Percentiles rank a stretch among this genome's conserved stretches.
These are phyloP conservation scores for Fusarium subtropicale DNA, from an alignment of 2,329 filamentous ascomycete species.

Conservation along the genomic window DNA sequence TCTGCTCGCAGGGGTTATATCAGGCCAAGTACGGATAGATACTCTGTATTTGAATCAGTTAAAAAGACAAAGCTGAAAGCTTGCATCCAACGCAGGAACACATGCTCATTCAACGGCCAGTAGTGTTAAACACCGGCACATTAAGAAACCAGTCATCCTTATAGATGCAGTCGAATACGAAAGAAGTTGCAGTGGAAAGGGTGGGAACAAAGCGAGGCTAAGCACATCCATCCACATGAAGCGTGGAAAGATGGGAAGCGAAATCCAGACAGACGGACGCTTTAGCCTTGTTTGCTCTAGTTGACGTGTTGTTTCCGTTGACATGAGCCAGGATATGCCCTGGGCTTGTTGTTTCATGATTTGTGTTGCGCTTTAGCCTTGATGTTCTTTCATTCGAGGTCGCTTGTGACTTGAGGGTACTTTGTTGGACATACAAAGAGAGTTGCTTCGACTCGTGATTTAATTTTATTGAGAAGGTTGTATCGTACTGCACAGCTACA, in stretches of 20 bases:
- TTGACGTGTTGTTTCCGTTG: slow-evolving; percentile 25
- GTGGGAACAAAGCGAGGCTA: slow-evolving; percentile 35
- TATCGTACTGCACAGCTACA: neutral
- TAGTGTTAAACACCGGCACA: neutral
- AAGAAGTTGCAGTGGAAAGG: slow-evolving; percentile 33
- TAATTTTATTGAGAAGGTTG: neutral
- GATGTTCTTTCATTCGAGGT: neutral
- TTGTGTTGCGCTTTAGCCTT: neutral
- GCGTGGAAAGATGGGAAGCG: slow-evolving; percentile 14
- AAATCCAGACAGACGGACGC: slow-evolving; percentile 7
- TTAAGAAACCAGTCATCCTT: neutral
- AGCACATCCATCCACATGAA: slow-evolving; percentile 21
- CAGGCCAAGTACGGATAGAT: neutral
- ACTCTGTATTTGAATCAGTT: too few species aligned
- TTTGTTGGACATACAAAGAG: neutral
- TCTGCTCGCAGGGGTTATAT: neutral
- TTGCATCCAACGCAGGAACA: slow-evolving; percentile 13
- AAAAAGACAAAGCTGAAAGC: neutral
- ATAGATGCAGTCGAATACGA: slow-evolving; percentile 35
- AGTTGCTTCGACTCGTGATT: neutral
- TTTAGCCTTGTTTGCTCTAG: slow-evolving; percentile 17
- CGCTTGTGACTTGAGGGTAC: neutral
- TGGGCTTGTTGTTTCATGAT: slow-evolving; percentile 29
- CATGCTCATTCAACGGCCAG: neutral
- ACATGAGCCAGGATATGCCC: slow-evolving; percentile 35